Evolutionary conservation across 2,329 filamentous ascomycete species (phyloP).

Genomic region (Samsoniella hepiali): DNA sequence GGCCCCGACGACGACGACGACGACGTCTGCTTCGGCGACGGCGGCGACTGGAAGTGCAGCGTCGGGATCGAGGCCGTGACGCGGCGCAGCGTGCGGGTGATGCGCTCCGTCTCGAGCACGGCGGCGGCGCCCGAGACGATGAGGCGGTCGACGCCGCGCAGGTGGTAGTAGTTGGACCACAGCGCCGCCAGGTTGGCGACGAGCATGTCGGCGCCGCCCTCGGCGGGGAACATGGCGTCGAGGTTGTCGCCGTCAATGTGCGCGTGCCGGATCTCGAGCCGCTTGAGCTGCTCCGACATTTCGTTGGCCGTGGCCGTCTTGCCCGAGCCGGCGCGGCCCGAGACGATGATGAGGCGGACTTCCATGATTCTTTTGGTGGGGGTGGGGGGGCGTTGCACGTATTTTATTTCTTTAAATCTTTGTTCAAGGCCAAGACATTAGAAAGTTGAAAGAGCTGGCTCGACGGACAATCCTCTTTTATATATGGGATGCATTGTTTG

Average conservation of each 20-base stretch:
- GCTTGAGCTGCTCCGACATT: conserved; percentile 20
- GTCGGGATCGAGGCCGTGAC: conserved; percentile 15
- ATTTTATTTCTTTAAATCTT: no score
- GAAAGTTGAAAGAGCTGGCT: background rate
- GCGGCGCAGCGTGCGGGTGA: conserved; percentile 16
- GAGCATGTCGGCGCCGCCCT: conserved; percentile 15
- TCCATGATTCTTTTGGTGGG: conserved; percentile 10
- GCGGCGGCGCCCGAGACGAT: conserved; percentile 18
- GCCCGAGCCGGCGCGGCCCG: conserved; percentile 21
- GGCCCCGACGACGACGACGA: background rate
- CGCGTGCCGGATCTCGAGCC: conserved; percentile 18
- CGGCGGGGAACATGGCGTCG: conserved; percentile 19
- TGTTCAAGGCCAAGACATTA: background rate
- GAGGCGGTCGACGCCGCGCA: conserved; percentile 19
- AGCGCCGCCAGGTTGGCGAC: conserved; percentile 19
- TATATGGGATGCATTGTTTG: conserved; percentile 2
- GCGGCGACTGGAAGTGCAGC: conserved; percentile 1
- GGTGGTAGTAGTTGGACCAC: conserved; percentile 21
- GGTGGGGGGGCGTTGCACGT: background rate
- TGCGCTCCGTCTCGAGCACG: conserved; percentile 17
- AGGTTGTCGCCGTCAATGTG: conserved; percentile 21
- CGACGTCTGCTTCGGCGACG: background rate
- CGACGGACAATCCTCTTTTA: conserved; percentile 13
- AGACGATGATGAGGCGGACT: conserved; percentile 20
- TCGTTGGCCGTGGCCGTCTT: conserved; percentile 20